phyloP scores from a whole-genome alignment of 2,329 filamentous ascomycete species.

The Cryoendolithus antarcticus region DNA sequence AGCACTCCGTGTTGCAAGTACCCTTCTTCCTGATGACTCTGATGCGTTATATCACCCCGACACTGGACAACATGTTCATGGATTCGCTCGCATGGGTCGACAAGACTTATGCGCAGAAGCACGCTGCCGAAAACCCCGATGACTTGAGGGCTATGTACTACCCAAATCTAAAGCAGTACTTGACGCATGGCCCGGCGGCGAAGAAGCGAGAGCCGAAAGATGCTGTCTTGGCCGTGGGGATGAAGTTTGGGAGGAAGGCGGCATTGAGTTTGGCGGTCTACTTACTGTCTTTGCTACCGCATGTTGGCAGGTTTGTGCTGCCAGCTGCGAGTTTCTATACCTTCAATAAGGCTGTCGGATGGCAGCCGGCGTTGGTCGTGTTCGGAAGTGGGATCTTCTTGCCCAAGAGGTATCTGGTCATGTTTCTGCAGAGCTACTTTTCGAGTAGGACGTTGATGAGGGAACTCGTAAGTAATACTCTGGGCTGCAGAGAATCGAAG shows the following conservation, averaged over 20 bases:
- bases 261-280: conserved; percentile 66
- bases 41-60: conserved; percentile 83
- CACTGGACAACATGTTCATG: conserved; percentile 95
- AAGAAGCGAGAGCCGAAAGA: conserved; percentile 37
- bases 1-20: conserved; percentile 80
- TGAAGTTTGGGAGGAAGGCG: conserved; percentile 62
- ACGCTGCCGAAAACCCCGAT: conserved; percentile 61
- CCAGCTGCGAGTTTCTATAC: conserved; percentile 89
- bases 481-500: conserved; percentile 1
- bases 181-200: conserved; percentile 29
- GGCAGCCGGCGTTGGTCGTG: conserved; percentile 66
- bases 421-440: conserved; percentile 88
- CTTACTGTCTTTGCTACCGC: conserved; percentile 61
- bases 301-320: conserved; percentile 72
- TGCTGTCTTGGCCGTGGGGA: conserved; percentile 50
- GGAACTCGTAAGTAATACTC: conserved; percentile 50
- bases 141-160: conserved; percentile 71
- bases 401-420: conserved; percentile 65
- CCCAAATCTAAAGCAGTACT: conserved; percentile 57
- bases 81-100: conserved; percentile 88
- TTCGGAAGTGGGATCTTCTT: conserved; percentile 71
- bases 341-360: conserved; percentile 72
- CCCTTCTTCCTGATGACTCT: conserved; percentile 90
- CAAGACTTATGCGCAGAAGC: conserved; percentile 74
- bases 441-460: conserved; percentile 81